Base-by-base conservation (phyloP, 1,284 basidiomycete genomes). In the Fistulinella cinereoalba region DNA sequence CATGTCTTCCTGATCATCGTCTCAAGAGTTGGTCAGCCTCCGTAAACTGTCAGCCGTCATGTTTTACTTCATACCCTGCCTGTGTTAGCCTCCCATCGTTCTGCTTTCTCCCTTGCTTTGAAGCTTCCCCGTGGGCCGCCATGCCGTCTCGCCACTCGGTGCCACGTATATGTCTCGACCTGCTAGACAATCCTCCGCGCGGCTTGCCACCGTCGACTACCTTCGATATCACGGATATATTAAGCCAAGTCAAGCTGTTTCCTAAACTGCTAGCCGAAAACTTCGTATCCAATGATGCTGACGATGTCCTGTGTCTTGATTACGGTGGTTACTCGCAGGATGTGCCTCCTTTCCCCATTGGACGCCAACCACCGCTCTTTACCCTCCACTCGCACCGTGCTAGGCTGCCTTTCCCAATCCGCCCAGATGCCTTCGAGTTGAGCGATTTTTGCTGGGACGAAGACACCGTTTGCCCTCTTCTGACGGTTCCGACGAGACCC, bases 401-500 rank as follows among this genome's bases (percentile, higher is more conserved):
- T 12, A 56, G 56, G 34, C 59, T 68, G 29, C 56, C 53, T 28
- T 64, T 64, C 41, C 50, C 48, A 25, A 43, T 67, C 32, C 61
- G 54, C 15, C 40, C 42, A 31, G 52, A 57, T 11, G 54, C 49
- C 16, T 54, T 62, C 41, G 61, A 64, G 38, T 21, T 50, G 21
- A 56, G 54, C 36, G 62, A 56, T 37, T 39, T 58, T 27, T 51
- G 25, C 23, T 13, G 39, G 27, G 56, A 54, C 24, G 59, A 64
- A 47, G 52, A 50, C 27, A 40, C 37, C 18, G 4, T 19, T 31
- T 31, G 25, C 37, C 46, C 46, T 19, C 47, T 64, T 36, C 38
- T 74, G 40, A 72, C 76, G n/a, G 62, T 67, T 23, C 80, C 80
- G 9, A 82, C 79, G 0, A 57, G 66, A n/a, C 77, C 76, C 25